Conservation (phyloP, 1,139 yeast genomes). For the Diutina scorzettiae region DNA sequence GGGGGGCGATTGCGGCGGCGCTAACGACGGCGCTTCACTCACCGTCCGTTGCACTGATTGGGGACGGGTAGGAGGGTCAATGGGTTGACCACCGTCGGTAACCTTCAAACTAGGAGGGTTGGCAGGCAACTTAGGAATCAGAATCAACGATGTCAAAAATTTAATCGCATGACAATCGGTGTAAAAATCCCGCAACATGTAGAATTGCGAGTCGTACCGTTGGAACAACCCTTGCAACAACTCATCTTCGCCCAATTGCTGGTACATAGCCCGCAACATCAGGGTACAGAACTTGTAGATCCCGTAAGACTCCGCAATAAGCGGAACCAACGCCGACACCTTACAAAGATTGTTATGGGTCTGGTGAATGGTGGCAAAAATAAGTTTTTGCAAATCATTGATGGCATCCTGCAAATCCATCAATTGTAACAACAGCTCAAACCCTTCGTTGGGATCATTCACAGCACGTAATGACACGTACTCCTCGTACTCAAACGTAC, state of each 20-base stretch:
- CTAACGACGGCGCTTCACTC: neutral
- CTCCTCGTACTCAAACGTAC: conserved; percentile 93
- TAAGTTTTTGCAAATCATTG: conserved; percentile 66
- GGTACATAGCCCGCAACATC: conserved; percentile 83
- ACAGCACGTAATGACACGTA: conserved; percentile 80
- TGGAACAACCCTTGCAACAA: conserved; percentile 66
- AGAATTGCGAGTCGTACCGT: conserved; percentile 71
- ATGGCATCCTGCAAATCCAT: conserved; percentile 80
- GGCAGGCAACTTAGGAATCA: conserved; percentile 69
- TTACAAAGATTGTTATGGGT: conserved; percentile 67
- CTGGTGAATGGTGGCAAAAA: conserved; percentile 62
- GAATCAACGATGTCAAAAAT: conserved; percentile 71
- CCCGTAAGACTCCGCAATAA: conserved; percentile 90
- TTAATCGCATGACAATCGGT: conserved; percentile 83
- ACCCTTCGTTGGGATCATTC: conserved; percentile 92
- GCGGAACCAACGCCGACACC: conserved; percentile 78
- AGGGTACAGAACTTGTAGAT: conserved; percentile 82
- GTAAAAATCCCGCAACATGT: conserved; percentile 70
- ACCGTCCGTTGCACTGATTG: neutral
- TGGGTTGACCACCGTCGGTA: conserved; percentile 33
- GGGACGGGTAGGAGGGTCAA: conserved; percentile 14
- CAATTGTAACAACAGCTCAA: conserved; percentile 75
- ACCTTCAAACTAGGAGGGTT: conserved; percentile 54
- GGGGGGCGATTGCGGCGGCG: neutral
- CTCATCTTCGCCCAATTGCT: conserved; percentile 65